Evolutionary conservation across 164 flowering plant genomes (phyloP).

Genomic region (Chloranthus sessilifolius): DNA sequence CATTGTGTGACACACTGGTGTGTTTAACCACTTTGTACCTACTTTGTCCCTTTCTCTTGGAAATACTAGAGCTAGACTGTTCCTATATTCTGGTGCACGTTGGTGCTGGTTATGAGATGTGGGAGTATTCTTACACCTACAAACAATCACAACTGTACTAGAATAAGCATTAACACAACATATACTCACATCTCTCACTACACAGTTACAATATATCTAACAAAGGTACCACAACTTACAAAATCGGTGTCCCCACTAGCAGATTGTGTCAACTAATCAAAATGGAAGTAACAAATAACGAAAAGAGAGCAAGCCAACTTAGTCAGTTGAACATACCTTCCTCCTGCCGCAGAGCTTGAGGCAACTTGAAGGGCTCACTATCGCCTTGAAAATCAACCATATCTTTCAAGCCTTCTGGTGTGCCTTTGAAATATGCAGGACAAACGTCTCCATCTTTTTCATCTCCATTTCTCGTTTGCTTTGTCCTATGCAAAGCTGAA

Average conservation of each 20-base stretch:
- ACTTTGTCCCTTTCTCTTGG: too few relatives aligned
- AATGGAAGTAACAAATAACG: background rate
- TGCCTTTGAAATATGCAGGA: slow-evolving; percentile 10
- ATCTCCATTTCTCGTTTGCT: slow-evolving; percentile 19
- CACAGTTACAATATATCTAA: too few relatives aligned
- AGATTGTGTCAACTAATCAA: background rate
- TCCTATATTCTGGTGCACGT: too few relatives aligned
- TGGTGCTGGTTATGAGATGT: too few relatives aligned
- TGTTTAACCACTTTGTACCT: too few relatives aligned
- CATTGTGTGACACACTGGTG: too few relatives aligned
- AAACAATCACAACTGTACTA: too few relatives aligned
- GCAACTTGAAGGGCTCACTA: slow-evolving; percentile 28
- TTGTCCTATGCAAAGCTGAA: slow-evolving; percentile 18
- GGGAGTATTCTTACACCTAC: too few relatives aligned
- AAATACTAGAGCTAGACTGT: too few relatives aligned
- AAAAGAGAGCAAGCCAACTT: background rate
- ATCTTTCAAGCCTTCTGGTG: slow-evolving; percentile 13
- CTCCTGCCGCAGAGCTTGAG: slow-evolving; percentile 16
- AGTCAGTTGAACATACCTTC: slow-evolving; percentile 23
- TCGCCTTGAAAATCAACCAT: slow-evolving; percentile 48
- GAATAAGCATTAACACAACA: too few relatives aligned
- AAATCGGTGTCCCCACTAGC: background rate
- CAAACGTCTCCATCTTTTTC: slow-evolving; percentile 15
- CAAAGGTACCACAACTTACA: background rate
- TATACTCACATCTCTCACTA: too few relatives aligned